phyloP scores from a whole-genome alignment of 148 eudicot species.

The Camellia sinensis region DNA sequence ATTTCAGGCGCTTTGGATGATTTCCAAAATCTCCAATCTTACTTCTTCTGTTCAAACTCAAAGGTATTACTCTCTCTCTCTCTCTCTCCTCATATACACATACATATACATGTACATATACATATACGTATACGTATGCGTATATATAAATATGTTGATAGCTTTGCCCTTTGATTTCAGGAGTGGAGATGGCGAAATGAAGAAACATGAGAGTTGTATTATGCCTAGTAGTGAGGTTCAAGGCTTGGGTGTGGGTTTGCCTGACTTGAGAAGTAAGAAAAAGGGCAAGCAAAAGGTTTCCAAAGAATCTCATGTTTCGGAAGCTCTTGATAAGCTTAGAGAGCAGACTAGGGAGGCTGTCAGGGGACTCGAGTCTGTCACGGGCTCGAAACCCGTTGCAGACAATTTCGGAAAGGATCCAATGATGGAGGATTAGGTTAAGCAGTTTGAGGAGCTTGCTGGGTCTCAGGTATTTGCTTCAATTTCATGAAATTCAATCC shows the following conservation, averaged over 20 bases:
- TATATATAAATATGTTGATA: no score
- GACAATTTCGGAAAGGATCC: background rate
- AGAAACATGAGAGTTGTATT: constrained; percentile 28
- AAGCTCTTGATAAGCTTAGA: constrained; percentile 86
- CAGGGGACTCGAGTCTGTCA: constrained; percentile 70
- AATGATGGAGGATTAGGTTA: constrained; percentile 17
- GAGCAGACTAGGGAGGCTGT: constrained; percentile 92
- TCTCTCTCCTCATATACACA: background rate
- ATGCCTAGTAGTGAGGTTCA: constrained; percentile 57
- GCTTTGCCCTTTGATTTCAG: constrained; percentile 36
- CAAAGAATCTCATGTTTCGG: constrained; percentile 70
- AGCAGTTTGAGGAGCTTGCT: constrained; percentile 20
- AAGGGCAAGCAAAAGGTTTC: constrained; percentile 78
- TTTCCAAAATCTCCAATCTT: constrained; percentile 73
- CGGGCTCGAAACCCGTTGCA: constrained; percentile 13
- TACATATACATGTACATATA: background rate
- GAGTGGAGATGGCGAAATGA: constrained; percentile 38
- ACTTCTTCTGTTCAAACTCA: constrained; percentile 48
- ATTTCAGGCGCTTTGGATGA: constrained; percentile 96
- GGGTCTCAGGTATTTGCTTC: constrained; percentile 12
- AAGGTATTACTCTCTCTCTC: constrained; percentile 42
- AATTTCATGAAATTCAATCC: no score
- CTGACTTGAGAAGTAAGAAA: constrained; percentile 77
- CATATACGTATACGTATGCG: no score
- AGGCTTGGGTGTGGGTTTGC: constrained; percentile 91